These are phyloP conservation scores for Staphylotrichum tortipilum DNA, from an alignment of 495 filamentous ascomycete species.

Conservation along the genomic window DNA sequence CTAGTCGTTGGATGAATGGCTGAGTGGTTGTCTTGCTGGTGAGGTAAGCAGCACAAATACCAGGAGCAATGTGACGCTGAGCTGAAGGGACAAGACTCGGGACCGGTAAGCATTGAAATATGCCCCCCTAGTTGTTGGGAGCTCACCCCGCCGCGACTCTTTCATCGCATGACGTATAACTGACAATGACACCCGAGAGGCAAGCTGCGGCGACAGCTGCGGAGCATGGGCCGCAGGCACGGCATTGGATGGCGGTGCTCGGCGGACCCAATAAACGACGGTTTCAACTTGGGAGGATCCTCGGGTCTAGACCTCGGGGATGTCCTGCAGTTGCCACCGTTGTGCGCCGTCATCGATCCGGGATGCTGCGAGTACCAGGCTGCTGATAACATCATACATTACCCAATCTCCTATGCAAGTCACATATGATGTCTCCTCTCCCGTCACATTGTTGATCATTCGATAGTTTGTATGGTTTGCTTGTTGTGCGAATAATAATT, in stretches of 20 bases:
- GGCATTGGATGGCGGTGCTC: neutral
- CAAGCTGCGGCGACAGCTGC: neutral
- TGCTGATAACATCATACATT: too few species aligned
- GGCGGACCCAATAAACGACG: neutral
- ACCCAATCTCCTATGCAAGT: too few species aligned
- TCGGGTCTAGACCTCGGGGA: neutral
- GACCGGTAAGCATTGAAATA: neutral
- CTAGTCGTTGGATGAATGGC: neutral
- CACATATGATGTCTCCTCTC: too few species aligned
- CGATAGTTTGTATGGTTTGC: too few species aligned
- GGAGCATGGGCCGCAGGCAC: neutral
- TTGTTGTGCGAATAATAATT: too few species aligned
- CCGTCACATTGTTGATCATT: too few species aligned
- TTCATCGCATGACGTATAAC: constrained; percentile 2
- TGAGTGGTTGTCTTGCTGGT: neutral
- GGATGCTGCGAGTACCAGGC: too few species aligned
- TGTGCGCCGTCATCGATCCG: too few species aligned
- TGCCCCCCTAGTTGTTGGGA: too few species aligned
- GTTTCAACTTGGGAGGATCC: neutral
- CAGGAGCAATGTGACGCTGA: neutral
- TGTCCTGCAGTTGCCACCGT: too few species aligned
- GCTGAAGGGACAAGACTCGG: neutral
- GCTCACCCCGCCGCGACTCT: too few species aligned
- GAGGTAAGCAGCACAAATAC: neutral
- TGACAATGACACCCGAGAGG: neutral